Evolutionary conservation across 129 eudicot species (phyloP).

Genomic region (Artemisia argyi): DNA sequence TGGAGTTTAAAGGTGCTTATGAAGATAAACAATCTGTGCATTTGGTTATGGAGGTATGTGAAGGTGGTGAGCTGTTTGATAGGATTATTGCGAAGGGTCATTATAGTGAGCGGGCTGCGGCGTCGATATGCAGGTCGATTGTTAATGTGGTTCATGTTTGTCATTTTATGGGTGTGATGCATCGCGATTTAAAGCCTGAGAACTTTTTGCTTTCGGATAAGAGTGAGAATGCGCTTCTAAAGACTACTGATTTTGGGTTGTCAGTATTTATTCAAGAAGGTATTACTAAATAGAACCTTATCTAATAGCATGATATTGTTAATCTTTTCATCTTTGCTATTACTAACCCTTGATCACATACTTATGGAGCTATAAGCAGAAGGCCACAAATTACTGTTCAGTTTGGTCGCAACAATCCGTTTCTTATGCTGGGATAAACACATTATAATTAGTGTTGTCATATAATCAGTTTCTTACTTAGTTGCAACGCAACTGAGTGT

Average conservation of each 20-base stretch:
- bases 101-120: constrained; percentile 88
- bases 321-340: neutral
- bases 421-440: no score
- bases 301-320: neutral
- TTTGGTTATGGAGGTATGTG: constrained; percentile 94
- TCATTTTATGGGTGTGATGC: constrained; percentile 94
- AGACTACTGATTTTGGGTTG: constrained; percentile 86
- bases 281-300: constrained; percentile 19
- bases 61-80: constrained; percentile 92
- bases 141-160: constrained; percentile 90
- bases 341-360: constrained; percentile 4
- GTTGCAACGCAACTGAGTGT: no score
- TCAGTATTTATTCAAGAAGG: constrained; percentile 88
- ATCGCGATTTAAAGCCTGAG: constrained; percentile 91
- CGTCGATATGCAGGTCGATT: constrained; percentile 72
- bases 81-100: constrained; percentile 84
- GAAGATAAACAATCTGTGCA: constrained; percentile 81
- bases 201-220: constrained; percentile 78
- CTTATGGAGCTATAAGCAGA: neutral
- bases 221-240: constrained; percentile 60
- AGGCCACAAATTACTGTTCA: no score
- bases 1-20: constrained; percentile 88
- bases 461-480: no score
- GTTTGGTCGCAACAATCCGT: no score
- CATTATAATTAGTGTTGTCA: no score